Evolutionary conservation across 1,284 basidiomycete genomes (phyloP), one percentile per base, ranked within the genome.

Genomic region (Mycosarcoma mackinlayi): DNA sequence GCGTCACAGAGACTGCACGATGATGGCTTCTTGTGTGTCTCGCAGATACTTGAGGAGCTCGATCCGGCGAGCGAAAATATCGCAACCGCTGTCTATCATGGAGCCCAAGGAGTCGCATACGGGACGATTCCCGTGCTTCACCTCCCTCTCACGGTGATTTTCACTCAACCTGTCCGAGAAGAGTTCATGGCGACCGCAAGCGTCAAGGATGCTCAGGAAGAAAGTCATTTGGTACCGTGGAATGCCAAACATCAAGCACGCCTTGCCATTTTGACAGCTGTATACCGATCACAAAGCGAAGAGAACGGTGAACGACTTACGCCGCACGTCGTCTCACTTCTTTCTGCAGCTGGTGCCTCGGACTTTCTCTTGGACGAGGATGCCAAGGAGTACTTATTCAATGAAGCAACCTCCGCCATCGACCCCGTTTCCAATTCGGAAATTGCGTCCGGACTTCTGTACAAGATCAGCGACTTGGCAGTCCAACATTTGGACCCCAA

Each of bases 21-120:
- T 2, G 3, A 3, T 8, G 62, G 62, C 28, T 53, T 33, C 21
- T 19, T 31, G 7, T 42, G 24, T 5, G 56, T 52, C 0, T 45
- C 39, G 16, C 53, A 72, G 34, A 45, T 72, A 10, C 35, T 72
- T 2, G 58, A 63, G 5, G 69, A 72, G 39, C 64, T 72, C 16
- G 55, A 67, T 34, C 63, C 64, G 7, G 4, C 6, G 1, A 42
- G 34, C 1, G 69, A 72, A 50, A 72, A 67, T 21, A n/a, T 67
- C 23, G 40, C 31, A 3, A 18, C 37, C 11, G 51, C 53, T 24
- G 51, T 47, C 14, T 53, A 33, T 25, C 19, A 21, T 1, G 49
- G 31, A 27, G 30, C 31, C 1, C 6, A n/a, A 4, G 41, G 52
- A 23, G 21, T 66, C 6, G 48, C 27, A 0, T 39, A 41, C 19